A percentile compares a stretch with the other conserved stretches of the same genome.
These are phyloP conservation scores for Rhodomyrtus tomentosa DNA, from an alignment of 345 rosid genomes.

Conservation along the genomic window DNA sequence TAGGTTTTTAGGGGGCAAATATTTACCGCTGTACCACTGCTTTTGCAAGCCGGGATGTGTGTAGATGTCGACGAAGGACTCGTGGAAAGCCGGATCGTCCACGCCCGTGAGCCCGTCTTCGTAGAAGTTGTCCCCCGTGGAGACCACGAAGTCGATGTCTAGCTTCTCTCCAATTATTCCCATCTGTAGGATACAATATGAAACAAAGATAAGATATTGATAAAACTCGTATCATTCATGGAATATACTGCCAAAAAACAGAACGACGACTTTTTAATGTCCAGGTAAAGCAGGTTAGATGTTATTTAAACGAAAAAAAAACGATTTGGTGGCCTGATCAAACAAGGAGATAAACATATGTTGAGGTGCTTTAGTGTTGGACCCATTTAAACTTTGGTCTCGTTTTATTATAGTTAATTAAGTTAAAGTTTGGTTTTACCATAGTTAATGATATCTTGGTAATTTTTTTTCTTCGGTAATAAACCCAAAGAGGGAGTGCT, in stretches of 20 bases:
- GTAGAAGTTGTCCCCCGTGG: constrained; percentile 48
- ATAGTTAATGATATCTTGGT: background rate
- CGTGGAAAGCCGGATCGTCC: constrained; percentile 26
- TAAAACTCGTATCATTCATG: background rate
- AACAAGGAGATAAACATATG: background rate
- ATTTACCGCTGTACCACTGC: constrained; percentile 38
- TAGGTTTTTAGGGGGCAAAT: no score
- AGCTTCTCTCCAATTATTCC: constrained; percentile 33
- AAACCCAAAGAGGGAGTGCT: background rate
- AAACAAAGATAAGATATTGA: background rate
- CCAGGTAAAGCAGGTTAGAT: background rate
- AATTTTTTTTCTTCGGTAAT: background rate
- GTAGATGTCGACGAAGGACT: constrained; percentile 32
- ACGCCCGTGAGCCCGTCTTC: constrained; percentile 28
- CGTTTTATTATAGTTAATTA: background rate
- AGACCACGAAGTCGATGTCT: constrained; percentile 29
- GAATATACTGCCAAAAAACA: background rate
- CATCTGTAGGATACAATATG: constrained; percentile 12
- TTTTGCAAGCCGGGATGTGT: constrained; percentile 30
- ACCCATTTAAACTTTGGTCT: background rate
- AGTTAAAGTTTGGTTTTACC: no score
- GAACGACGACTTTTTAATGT: background rate
- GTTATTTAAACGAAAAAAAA: background rate
- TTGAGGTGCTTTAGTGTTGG: background rate
- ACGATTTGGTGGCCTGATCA: background rate